These are phyloP conservation scores for Erythrobasidium hasegawianum DNA, from an alignment of 1,284 basidiomycete genomes.

Conservation along the genomic window DNA sequence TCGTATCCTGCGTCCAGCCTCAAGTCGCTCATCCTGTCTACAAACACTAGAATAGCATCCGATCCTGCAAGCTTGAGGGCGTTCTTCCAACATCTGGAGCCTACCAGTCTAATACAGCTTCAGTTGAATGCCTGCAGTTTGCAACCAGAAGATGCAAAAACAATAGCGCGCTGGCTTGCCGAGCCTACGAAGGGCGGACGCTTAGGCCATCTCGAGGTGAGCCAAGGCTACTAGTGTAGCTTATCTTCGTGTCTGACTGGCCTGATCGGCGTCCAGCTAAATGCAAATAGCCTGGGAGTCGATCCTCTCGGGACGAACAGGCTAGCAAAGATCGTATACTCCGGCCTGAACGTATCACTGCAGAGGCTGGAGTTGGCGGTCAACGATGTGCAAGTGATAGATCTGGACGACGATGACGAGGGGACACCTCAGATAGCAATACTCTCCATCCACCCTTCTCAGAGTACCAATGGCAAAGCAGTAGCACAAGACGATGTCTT, in stretches of 20 bases:
- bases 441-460: not conserved
- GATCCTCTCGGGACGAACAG: slow-evolving; percentile 15
- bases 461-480: not conserved
- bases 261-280: slow-evolving; percentile 19
- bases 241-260: no score
- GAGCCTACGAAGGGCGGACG: slow-evolving; percentile 25
- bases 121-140: slow-evolving; percentile 32
- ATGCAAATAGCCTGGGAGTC: slow-evolving; percentile 32
- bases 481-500: slow-evolving; percentile 7
- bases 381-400: slow-evolving; percentile 11
- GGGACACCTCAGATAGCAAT: slow-evolving; percentile 1
- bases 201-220: slow-evolving; percentile 28
- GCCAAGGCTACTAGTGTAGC: not conserved
- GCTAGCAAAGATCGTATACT: slow-evolving; percentile 31
- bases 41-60: slow-evolving; percentile 9
- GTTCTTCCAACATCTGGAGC: slow-evolving; percentile 28
- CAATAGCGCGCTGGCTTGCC: slow-evolving; percentile 20
- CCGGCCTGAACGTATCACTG: slow-evolving; percentile 29
- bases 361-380: slow-evolving; percentile 27
- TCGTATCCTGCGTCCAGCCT: slow-evolving; percentile 29
- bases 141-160: slow-evolving; percentile 18
- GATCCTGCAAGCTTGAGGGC: slow-evolving; percentile 10
- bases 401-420: slow-evolving; percentile 28
- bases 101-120: slow-evolving; percentile 17
- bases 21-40: slow-evolving; percentile 23